These are phyloP conservation scores for Botrytis squamosa DNA, from an alignment of 2,329 filamentous ascomycete genomes.

Conservation along the genomic window DNA sequence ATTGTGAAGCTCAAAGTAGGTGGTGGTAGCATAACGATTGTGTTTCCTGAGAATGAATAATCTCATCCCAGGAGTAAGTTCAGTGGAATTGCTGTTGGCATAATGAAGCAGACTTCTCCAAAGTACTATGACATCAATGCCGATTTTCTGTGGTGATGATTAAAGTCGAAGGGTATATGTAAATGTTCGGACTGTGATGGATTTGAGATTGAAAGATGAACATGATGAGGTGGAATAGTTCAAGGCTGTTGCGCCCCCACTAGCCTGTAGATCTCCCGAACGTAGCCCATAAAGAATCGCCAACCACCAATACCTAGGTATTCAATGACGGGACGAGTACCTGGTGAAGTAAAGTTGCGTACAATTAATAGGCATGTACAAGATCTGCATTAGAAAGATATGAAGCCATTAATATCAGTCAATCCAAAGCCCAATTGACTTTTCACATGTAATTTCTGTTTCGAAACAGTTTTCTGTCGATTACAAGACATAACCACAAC, in stretches of 20 bases:
- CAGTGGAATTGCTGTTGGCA: constrained; percentile 12
- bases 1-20: constrained; percentile 69
- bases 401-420: not conserved
- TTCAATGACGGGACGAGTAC: not conserved
- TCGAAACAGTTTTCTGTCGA: not conserved
- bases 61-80: constrained; percentile 28
- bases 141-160: not conserved
- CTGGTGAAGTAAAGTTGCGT: not conserved
- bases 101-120: not conserved
- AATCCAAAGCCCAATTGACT: not conserved
- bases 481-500: not conserved
- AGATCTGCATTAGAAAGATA: not conserved
- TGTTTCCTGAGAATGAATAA: constrained; percentile 14
- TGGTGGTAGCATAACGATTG: constrained; percentile 51
- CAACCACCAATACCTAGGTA: not conserved
- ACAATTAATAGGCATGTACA: not conserved
- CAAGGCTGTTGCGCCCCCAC: constrained; percentile 4
- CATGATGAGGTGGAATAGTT: not conserved
- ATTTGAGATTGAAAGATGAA: not conserved
- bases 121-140: not conserved
- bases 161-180: not conserved
- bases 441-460: not conserved
- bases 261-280: constrained; percentile 9
- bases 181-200: not conserved
- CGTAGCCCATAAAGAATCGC: not conserved